These are phyloP conservation scores for Eragrostis curvula DNA, from an alignment of 176 grass and related monocot species.

Conservation along the genomic window DNA sequence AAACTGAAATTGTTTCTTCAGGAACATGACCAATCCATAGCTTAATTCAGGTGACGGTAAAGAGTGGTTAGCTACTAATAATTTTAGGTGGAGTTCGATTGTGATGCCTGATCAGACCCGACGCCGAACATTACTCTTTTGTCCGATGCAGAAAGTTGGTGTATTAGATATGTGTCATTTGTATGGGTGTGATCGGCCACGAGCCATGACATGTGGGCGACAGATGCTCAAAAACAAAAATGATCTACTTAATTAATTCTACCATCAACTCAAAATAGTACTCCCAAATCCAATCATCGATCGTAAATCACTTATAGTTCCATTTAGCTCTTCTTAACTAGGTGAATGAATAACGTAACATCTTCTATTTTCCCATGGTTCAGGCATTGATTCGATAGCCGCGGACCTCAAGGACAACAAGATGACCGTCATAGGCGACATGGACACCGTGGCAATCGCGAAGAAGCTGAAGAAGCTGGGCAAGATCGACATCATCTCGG, in stretches of 20 bases:
- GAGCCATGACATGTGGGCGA: neutral
- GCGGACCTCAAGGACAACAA: constrained; percentile 85
- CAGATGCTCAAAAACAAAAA: neutral
- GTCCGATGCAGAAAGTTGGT: constrained; percentile 11
- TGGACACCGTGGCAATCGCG: constrained; percentile 78
- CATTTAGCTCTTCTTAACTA: neutral
- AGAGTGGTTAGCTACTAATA: neutral
- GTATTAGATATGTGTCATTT: neutral
- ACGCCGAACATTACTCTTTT: neutral
- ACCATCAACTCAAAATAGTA: neutral
- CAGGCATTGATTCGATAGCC: constrained; percentile 84
- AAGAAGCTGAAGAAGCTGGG: constrained; percentile 87
- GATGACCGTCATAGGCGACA: constrained; percentile 80
- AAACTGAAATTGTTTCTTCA: neutral
- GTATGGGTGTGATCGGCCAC: constrained; percentile 9
- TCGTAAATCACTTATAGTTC: neutral
- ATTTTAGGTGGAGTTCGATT: neutral
- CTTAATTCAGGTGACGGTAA: neutral
- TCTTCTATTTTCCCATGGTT: neutral
- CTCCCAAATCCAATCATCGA: neutral
- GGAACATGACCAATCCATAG: neutral
- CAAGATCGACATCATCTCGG: constrained; percentile 80
- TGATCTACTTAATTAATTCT: neutral
- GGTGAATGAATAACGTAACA: neutral
- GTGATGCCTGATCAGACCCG: constrained; percentile 12